Percentiles rank a stretch among this genome's conserved stretches.
Conservation (phyloP, 139 green algal species). For the Astrephomene gubernaculifera region DNA sequence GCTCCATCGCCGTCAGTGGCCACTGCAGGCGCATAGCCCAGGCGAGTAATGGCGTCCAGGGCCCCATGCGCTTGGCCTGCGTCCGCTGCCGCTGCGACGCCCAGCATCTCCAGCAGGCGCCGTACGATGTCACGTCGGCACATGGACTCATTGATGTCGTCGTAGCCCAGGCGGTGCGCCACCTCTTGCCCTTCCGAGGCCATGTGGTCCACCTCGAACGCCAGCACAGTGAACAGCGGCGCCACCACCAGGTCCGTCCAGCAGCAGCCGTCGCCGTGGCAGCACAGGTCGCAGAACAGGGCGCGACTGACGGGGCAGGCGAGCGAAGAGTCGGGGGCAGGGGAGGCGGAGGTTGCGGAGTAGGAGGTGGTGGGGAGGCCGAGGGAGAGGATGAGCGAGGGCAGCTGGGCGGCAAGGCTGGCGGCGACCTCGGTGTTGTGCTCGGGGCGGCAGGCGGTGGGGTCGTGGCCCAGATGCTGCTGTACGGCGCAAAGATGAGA, state of each 20-base stretch:
- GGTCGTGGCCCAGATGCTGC: not conserved
- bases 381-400: not conserved
- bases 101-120: constrained; percentile 28
- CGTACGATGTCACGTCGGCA: constrained; percentile 29
- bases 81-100: not conserved
- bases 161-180: constrained; percentile 72
- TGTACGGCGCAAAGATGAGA: not conserved
- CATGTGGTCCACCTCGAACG: constrained; percentile 34
- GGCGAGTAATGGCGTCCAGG: constrained; percentile 19
- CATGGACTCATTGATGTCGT: constrained; percentile 86
- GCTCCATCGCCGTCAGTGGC: not conserved
- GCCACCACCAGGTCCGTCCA: constrained; percentile 63
- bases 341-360: not conserved
- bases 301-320: not conserved
- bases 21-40: constrained; percentile 5
- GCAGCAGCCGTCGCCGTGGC: constrained; percentile 65
- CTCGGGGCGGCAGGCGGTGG: not conserved
- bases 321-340: not conserved
- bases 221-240: constrained; percentile 50
- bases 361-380: not conserved
- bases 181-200: constrained; percentile 61
- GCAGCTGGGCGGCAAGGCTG: not conserved
- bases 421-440: not conserved
- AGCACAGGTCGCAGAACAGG: constrained; percentile 67
- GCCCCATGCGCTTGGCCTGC: not conserved